phyloP scores from a whole-genome alignment of 768 basidiomycete genomes.

The Pisolithus orientalis region DNA sequence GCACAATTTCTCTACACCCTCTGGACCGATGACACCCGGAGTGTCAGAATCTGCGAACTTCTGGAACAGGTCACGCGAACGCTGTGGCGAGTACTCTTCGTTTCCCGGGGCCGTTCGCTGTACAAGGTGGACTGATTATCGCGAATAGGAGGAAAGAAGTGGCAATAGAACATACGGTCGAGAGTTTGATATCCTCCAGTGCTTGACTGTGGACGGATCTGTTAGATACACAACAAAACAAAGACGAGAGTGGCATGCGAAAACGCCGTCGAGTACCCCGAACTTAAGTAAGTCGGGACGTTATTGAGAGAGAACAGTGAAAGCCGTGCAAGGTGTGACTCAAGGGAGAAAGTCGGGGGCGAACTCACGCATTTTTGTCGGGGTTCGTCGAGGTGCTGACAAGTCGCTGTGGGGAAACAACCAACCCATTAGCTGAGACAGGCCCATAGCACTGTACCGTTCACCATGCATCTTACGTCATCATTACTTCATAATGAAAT shows the following conservation, averaged over 20 bases:
- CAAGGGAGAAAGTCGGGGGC: constrained; percentile 14
- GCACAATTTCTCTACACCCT: constrained; percentile 68
- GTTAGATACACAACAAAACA: constrained; percentile 62
- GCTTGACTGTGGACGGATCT: constrained; percentile 45
- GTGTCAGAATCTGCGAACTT: constrained; percentile 53
- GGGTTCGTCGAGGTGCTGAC: constrained; percentile 18
- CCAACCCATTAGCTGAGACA: constrained; percentile 4
- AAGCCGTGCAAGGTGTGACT: constrained; percentile 7
- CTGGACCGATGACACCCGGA: constrained; percentile 53
- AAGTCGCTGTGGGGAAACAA: constrained; percentile 18
- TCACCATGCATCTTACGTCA: constrained; percentile 24
- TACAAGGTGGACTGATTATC: not conserved
- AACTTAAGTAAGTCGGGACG: constrained; percentile 18
- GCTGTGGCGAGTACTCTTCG: constrained; percentile 43
- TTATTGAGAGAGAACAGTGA: constrained; percentile 3
- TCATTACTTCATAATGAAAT: constrained; percentile 18
- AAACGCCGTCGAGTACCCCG: constrained; percentile 25
- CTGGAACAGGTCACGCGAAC: constrained; percentile 52
- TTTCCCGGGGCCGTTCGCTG: constrained; percentile 4
- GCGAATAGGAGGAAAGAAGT: not conserved
- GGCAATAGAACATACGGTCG: constrained; percentile 20
- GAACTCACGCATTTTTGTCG: constrained; percentile 26
- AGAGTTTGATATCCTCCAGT: constrained; percentile 28
- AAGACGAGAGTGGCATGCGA: constrained; percentile 54
- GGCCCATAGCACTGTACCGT: constrained; percentile 14